A percentile compares a stretch with the other conserved stretches of the same genome.
These are phyloP conservation scores for Cordia subcordata DNA, from an alignment of 257 asterid genomes.

Conservation along the genomic window DNA sequence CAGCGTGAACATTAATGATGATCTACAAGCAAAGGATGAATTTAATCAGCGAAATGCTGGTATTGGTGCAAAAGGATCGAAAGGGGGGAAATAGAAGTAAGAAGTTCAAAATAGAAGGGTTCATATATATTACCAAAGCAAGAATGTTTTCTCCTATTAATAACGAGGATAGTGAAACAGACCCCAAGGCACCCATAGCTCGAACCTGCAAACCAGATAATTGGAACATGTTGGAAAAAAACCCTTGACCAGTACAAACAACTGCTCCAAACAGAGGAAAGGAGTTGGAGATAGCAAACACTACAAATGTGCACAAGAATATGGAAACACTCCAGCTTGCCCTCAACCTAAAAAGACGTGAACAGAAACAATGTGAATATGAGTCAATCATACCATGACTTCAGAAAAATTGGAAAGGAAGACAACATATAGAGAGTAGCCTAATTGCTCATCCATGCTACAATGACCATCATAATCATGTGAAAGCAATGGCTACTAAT, in stretches of 20 bases:
- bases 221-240: slow-evolving; percentile 8
- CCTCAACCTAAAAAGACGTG: slow-evolving; percentile 47
- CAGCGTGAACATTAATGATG: slow-evolving; percentile 76
- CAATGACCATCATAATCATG: too few species aligned
- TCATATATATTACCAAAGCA: slow-evolving; percentile 50
- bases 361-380: background rate
- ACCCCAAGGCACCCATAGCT: slow-evolving; percentile 76
- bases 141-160: slow-evolving; percentile 91
- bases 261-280: slow-evolving; percentile 14
- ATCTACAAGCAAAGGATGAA: slow-evolving; percentile 38
- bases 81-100: slow-evolving; percentile 1
- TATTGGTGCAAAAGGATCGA: background rate
- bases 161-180: slow-evolving; percentile 73
- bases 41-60: slow-evolving; percentile 1
- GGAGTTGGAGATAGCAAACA: slow-evolving; percentile 20
- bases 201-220: slow-evolving; percentile 57
- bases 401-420: background rate
- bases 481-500: too few species aligned
- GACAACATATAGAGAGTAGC: background rate
- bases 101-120: background rate
- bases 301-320: slow-evolving; percentile 69
- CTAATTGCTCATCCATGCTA: background rate
- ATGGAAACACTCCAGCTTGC: slow-evolving; percentile 76
- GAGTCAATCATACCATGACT: slow-evolving; percentile 2
- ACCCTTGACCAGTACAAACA: background rate